phyloP scores from a whole-genome alignment of 139 green algal species.

The Picochlorum sp. region DNA sequence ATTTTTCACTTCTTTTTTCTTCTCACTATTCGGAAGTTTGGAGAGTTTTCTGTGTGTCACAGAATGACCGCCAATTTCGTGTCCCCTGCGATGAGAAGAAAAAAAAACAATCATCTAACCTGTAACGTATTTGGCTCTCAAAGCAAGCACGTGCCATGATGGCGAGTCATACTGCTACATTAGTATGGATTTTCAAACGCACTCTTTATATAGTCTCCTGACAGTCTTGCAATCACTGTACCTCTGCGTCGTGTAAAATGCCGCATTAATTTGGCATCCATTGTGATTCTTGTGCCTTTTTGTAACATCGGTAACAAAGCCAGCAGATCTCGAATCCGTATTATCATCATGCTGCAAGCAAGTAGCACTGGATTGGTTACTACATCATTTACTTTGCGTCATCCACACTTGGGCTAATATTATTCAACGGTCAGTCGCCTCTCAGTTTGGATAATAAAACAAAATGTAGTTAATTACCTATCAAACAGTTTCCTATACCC shows the following conservation, averaged over 20 bases:
- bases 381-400: too few species aligned
- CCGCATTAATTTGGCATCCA: slow-evolving; percentile 6
- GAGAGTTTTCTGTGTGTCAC: not conserved
- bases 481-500: too few species aligned
- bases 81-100: too few species aligned
- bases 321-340: not conserved
- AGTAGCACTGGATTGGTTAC: too few species aligned
- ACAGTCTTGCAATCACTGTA: not conserved
- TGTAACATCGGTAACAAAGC: not conserved
- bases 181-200: too few species aligned
- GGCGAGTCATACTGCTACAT: too few species aligned
- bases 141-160: too few species aligned
- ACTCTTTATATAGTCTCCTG: not conserved
- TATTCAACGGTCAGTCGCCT: too few species aligned
- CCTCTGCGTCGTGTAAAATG: slow-evolving; percentile 2
- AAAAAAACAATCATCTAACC: too few species aligned
- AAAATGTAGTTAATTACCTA: too few species aligned
- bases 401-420: too few species aligned
- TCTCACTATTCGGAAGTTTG: not conserved
- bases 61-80: slow-evolving; percentile 14
- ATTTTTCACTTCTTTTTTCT: not conserved
- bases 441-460: not conserved
- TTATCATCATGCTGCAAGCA: slow-evolving; percentile 8
- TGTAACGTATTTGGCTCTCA: too few species aligned
- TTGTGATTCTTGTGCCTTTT: not conserved